Conservation (phyloP, 768 basidiomycete genomes). For the Lactarius sanguifluus region DNA sequence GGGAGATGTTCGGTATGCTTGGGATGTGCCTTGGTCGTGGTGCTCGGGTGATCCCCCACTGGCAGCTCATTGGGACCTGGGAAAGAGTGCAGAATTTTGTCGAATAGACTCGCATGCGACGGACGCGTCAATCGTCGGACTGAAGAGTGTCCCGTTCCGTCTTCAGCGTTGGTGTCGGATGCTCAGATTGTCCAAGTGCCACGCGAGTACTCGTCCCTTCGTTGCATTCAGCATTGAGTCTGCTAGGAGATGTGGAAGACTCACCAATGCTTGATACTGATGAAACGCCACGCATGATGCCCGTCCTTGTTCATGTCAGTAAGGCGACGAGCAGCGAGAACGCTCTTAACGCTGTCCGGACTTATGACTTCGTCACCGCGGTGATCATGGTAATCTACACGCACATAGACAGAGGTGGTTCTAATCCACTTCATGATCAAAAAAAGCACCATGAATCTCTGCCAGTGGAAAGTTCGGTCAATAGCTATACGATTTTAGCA, state of each 20-base stretch:
- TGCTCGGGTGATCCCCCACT: slow-evolving; percentile 39
- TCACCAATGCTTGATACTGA: slow-evolving; percentile 97
- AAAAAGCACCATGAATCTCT: no score
- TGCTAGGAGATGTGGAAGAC: slow-evolving; percentile 32
- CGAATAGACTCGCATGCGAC: slow-evolving; percentile 57
- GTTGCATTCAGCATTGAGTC: slow-evolving; percentile 27
- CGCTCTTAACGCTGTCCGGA: slow-evolving; percentile 81
- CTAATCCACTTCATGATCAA: no score
- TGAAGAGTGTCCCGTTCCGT: slow-evolving; percentile 80
- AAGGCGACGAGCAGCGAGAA: slow-evolving; percentile 71
- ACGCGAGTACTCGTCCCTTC: slow-evolving; percentile 88
- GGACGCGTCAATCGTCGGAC: slow-evolving; percentile 72
- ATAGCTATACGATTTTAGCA: background rate
- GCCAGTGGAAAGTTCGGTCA: no score
- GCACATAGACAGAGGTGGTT: slow-evolving; percentile 24
- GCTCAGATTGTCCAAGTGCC: slow-evolving; percentile 91
- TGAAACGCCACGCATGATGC: slow-evolving; percentile 94
- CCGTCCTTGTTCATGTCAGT: slow-evolving; percentile 64
- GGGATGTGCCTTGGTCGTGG: slow-evolving; percentile 58
- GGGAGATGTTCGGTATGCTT: slow-evolving; percentile 91
- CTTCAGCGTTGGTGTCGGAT: slow-evolving; percentile 67
- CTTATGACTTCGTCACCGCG: slow-evolving; percentile 97
- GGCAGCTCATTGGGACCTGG: slow-evolving; percentile 29
- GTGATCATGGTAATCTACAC: slow-evolving; percentile 88
- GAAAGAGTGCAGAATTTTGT: slow-evolving; percentile 51